Evolutionary conservation across 2,329 filamentous ascomycete genomes (phyloP).

Genomic region (Paracoccidioides lutzii): DNA sequence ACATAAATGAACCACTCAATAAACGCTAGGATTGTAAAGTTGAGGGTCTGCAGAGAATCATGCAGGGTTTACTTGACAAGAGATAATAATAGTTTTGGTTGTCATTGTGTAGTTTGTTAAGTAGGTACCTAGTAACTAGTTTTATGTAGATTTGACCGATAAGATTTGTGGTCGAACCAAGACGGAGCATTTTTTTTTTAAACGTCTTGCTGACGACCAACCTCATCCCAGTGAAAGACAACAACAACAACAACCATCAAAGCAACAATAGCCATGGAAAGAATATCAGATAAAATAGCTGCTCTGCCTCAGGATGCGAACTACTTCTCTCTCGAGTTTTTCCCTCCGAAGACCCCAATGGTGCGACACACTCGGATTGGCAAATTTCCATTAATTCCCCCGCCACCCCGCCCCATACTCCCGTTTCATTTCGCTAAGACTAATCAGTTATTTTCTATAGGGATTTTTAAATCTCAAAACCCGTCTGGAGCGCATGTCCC

Average conservation of each 20-base stretch:
- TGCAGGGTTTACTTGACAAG: too few species aligned
- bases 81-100: too few species aligned
- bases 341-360: constrained; percentile 93
- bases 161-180: neutral
- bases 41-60: too few species aligned
- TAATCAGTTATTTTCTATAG: constrained; percentile 25
- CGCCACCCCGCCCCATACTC: neutral
- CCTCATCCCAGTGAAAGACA: neutral
- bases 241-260: neutral
- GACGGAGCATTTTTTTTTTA: neutral
- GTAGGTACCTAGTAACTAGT: too few species aligned
- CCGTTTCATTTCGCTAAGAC: constrained; percentile 2
- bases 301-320: constrained; percentile 66
- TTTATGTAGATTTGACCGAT: too few species aligned
- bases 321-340: constrained; percentile 98
- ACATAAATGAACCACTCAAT: too few species aligned
- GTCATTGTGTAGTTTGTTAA: too few species aligned
- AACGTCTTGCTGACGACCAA: too few species aligned
- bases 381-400: neutral
- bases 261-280: constrained; percentile 38
- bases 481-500: constrained; percentile 87
- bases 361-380: constrained; percentile 25
- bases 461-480: constrained; percentile 88
- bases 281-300: constrained; percentile 90
- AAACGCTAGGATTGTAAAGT: too few species aligned